Conservation (phyloP, 805 yeast genomes). For the Metschnikowia baotianmanensis region DNA sequence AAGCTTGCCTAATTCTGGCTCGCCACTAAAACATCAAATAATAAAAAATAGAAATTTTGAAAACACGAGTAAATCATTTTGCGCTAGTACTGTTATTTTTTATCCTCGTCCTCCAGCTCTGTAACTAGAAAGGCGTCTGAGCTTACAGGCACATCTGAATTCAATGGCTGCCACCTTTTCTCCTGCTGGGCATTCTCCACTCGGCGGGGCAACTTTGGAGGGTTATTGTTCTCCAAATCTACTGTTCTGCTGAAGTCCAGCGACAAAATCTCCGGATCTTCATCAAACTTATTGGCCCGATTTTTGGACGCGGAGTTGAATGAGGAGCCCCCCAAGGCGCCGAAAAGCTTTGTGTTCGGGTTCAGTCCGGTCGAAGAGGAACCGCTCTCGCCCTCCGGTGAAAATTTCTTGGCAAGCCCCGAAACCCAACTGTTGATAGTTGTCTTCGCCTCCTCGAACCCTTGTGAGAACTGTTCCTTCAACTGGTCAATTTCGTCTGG, state of each 20-base stretch:
- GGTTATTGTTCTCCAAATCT: slow-evolving; percentile 31
- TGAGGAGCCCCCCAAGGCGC: slow-evolving; percentile 48
- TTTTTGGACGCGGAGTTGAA: slow-evolving; percentile 23
- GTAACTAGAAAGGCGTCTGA: slow-evolving; percentile 44
- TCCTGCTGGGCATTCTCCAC: slow-evolving; percentile 12
- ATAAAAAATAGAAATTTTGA: not conserved
- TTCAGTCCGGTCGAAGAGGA: slow-evolving; percentile 9
- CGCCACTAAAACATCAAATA: not conserved
- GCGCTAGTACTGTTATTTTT: no score
- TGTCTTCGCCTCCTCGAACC: slow-evolving; percentile 76
- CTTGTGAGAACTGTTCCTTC: slow-evolving; percentile 65
- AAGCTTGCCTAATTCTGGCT: not conserved
- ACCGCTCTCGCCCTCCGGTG: slow-evolving; percentile 19
- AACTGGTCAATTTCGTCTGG: slow-evolving; percentile 64
- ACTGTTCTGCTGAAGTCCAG: slow-evolving; percentile 49
- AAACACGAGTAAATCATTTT: not conserved
- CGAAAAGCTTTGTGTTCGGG: slow-evolving; percentile 37
- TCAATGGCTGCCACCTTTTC: slow-evolving; percentile 40
- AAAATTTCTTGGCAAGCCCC: slow-evolving; percentile 56
- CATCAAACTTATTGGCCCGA: slow-evolving; percentile 39
- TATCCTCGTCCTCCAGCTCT: slow-evolving; percentile 43
- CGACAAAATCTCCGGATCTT: slow-evolving; percentile 53
- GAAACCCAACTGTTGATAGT: slow-evolving; percentile 79
- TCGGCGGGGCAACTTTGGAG: slow-evolving; percentile 28
- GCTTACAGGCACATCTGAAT: slow-evolving; percentile 38